A percentile compares a stretch with the other conserved stretches of the same genome.
phyloP scores from a whole-genome alignment of 306 rosid species.

The Dalbergia cultrata region DNA sequence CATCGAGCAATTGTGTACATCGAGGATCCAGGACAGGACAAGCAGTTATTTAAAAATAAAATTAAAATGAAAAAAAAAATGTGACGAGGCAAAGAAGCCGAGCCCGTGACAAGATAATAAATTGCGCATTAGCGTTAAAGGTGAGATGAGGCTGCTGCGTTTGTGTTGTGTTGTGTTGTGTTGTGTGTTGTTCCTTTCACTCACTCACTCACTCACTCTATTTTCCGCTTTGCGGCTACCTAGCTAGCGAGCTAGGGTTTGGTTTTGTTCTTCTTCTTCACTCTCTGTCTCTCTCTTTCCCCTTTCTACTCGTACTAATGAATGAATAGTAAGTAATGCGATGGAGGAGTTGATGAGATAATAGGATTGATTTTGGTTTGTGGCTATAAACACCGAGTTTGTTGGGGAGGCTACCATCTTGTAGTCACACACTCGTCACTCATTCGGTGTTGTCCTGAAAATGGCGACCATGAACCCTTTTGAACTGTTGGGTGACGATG shows the following conservation, averaged over 20 bases:
- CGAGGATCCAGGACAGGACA: no score
- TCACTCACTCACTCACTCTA: background rate
- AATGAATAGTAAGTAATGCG: no score
- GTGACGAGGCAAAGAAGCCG: no score
- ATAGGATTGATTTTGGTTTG: conserved; percentile 13
- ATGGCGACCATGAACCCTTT: conserved; percentile 81
- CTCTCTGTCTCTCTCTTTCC: no score
- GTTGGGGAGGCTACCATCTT: background rate
- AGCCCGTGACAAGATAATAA: conserved; percentile 21
- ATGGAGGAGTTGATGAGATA: conserved; percentile 56
- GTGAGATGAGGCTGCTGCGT: conserved; percentile 30
- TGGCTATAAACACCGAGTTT: conserved; percentile 35
- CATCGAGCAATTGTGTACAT: no score
- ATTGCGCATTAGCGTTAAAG: conserved; percentile 9
- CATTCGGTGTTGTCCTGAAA: conserved; percentile 7
- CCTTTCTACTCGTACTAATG: background rate
- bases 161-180: no score
- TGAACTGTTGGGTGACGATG: conserved; percentile 77
- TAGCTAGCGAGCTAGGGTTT: conserved; percentile 39
- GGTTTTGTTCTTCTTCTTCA: background rate
- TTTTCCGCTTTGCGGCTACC: background rate
- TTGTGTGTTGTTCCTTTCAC: background rate
- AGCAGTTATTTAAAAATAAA: no score
- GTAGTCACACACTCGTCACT: no score
- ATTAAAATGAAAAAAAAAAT: background rate